A percentile compares a stretch with the other conserved stretches of the same genome.
Conservation (phyloP, 139 green algal genomes). For the Gonium pectorale region DNA sequence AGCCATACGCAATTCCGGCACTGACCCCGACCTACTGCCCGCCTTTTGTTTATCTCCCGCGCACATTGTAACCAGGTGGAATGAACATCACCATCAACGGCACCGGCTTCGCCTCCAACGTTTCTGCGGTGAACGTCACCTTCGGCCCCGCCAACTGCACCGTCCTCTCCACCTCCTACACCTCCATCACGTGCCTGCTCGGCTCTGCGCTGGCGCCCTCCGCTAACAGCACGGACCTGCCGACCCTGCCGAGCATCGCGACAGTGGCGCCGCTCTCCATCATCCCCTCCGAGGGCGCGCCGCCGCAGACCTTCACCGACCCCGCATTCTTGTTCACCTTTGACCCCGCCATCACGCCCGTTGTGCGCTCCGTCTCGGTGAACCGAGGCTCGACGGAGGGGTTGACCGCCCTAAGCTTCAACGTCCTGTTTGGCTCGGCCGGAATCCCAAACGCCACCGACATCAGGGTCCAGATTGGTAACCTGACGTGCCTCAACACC, state of each 20-base stretch:
- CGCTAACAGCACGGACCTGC: neutral
- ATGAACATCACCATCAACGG: slow-evolving; percentile 47
- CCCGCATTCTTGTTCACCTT: slow-evolving; percentile 50
- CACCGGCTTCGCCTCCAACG: slow-evolving; percentile 34
- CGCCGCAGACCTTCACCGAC: neutral
- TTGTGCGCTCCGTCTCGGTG: slow-evolving; percentile 47
- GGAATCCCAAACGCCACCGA: too few relatives aligned
- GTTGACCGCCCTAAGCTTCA: slow-evolving; percentile 61
- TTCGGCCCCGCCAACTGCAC: slow-evolving; percentile 20
- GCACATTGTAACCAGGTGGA: too few relatives aligned
- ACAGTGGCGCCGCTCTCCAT: neutral
- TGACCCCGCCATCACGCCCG: slow-evolving; percentile 48
- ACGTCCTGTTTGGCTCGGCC: too few relatives aligned
- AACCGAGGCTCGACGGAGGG: slow-evolving; percentile 66
- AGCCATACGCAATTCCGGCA: too few relatives aligned
- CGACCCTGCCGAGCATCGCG: slow-evolving; percentile 35
- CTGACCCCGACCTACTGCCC: too few relatives aligned
- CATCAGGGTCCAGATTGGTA: too few relatives aligned
- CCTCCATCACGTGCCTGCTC: too few relatives aligned
- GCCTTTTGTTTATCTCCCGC: too few relatives aligned
- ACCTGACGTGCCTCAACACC: too few relatives aligned
- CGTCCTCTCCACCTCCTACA: too few relatives aligned
- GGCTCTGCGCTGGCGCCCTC: too few relatives aligned
- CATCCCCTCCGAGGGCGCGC: slow-evolving; percentile 11
- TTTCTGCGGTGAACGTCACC: neutral